Evolutionary conservation across 2,329 filamentous ascomycete genomes (phyloP), one percentile per base, ranked within the genome.

Genomic region (Hansfordia pulvinata): DNA sequence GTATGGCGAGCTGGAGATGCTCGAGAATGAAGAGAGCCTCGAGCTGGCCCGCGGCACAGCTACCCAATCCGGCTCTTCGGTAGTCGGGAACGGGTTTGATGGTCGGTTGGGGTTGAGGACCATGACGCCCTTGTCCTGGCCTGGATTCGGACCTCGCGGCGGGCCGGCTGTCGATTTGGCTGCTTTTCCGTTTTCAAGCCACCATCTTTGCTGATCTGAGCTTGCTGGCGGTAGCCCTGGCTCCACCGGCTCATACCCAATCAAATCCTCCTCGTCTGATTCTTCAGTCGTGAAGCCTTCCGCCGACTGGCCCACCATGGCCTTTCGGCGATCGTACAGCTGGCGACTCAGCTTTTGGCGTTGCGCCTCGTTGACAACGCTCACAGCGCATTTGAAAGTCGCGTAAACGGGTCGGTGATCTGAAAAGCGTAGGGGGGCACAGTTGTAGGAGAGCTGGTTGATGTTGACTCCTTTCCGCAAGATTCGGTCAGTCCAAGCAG

Each of bases 391-490:
- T 38, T 84, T 70, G 45, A 98, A 98, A 0, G 74, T 73, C 9
- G 84, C 86, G 52, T 83, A 94, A 1, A 98, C 88, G 2, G 90
- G 90, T n/a, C 86, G 71, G 50, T 98, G 90, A 45, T 98, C 90
- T 0, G 90, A 98, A 48, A 96, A 93, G 9, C 68, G 71, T 19
- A 98, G 60, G 17, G 83, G 76, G 4, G 86, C 85, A 28, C 71
- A 77, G 42, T 82, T 71, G 52, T 98, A 98, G 17, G 80, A 68
- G 8, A 80, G 60, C 47, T 96, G 90, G 21, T 76, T 74, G 19
- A 98, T 65, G 39, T 84, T 86, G 32, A 69, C 60, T 6, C 90
- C 90, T 54, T 86, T 92, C 32, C 82, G 77, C 7, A 98, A 58
- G 23, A 98, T 80, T 19, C 90, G 80, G 52, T 98, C 90, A 33